A percentile compares a stretch with the other conserved stretches of the same genome.
These are phyloP conservation scores for Pichia phayaonensis DNA, from an alignment of 805 yeast genomes.

Conservation along the genomic window DNA sequence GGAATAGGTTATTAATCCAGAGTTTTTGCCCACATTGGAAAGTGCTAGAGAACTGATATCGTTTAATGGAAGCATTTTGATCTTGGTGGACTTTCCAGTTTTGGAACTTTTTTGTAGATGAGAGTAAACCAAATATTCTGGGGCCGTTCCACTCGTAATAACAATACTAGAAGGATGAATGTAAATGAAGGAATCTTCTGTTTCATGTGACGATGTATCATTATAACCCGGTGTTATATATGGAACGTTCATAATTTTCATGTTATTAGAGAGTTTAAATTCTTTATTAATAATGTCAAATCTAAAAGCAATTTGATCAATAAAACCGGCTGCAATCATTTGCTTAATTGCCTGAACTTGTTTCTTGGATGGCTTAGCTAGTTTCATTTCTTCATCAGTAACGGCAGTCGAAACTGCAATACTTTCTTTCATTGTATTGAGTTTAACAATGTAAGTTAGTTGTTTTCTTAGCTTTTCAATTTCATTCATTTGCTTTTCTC, in stretches of 20 bases:
- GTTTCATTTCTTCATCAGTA: conserved; percentile 37
- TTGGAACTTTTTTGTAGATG: conserved; percentile 49
- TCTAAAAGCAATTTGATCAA: conserved; percentile 84
- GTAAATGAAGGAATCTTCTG: conserved; percentile 52
- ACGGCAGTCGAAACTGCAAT: conserved; percentile 40
- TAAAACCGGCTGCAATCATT: conserved; percentile 85
- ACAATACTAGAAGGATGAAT: conserved; percentile 76
- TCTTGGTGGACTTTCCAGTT: conserved; percentile 33
- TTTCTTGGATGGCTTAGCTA: conserved; percentile 57
- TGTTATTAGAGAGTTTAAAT: conserved; percentile 47
- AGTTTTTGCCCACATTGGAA: conserved; percentile 65
- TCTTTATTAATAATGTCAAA: conserved; percentile 69
- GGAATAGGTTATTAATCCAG: conserved; percentile 73
- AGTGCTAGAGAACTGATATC: conserved; percentile 70
- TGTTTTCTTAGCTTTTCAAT: conserved; percentile 75
- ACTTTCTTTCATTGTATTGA: conserved; percentile 52
- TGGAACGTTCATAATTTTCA: conserved; percentile 53
- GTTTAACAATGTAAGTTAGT: conserved; percentile 63
- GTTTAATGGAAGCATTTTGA: conserved; percentile 69
- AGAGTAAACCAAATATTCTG: conserved; percentile 69
- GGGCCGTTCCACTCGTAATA: conserved; percentile 51
- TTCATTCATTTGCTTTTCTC: conserved; percentile 81
- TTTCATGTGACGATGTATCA: conserved; percentile 23
- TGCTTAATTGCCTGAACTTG: conserved; percentile 82
- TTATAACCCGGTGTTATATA: conserved; percentile 51